Evolutionary conservation across 495 filamentous ascomycete species (phyloP).

Genomic region (Xeromyces bisporus): DNA sequence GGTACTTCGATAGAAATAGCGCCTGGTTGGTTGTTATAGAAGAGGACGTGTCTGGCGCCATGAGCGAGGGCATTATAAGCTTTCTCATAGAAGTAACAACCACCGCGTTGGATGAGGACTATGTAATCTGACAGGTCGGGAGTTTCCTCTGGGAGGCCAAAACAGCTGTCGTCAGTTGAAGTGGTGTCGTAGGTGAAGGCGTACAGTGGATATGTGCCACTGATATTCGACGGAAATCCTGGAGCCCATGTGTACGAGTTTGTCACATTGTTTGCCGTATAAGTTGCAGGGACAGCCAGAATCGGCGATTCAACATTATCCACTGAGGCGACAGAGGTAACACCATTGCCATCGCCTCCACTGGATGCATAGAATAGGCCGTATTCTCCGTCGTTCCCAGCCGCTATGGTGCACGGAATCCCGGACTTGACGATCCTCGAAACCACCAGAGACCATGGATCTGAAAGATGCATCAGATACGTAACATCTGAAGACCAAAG

Average conservation of each 20-base stretch:
- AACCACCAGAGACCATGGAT: slow-evolving; percentile 30
- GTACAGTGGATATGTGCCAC: slow-evolving; percentile 22
- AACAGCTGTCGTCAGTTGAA: slow-evolving; percentile 29
- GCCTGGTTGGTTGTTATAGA: slow-evolving; percentile 29
- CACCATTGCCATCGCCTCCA: slow-evolving; percentile 19
- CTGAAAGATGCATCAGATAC: background rate
- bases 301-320: slow-evolving; percentile 26
- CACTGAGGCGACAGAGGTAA: slow-evolving; percentile 37
- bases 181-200: slow-evolving; percentile 30
- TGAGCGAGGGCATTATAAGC: slow-evolving; percentile 29
- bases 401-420: slow-evolving; percentile 36
- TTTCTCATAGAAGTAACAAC: slow-evolving; percentile 32
- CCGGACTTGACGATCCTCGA: slow-evolving; percentile 38
- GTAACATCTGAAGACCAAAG: too few species aligned
- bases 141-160: slow-evolving; percentile 23
- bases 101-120: slow-evolving; percentile 37
- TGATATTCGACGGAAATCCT: slow-evolving; percentile 4
- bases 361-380: slow-evolving; percentile 37
- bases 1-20: slow-evolving; percentile 5
- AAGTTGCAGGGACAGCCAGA: slow-evolving; percentile 4
- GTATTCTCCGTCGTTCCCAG: slow-evolving; percentile 33
- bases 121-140: slow-evolving; percentile 35
- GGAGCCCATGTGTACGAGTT: slow-evolving; percentile 8
- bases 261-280: slow-evolving; percentile 5
- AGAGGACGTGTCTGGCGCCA: slow-evolving; percentile 35